Evolutionary conservation across 1,284 basidiomycete genomes (phyloP), one percentile per base, ranked within the genome.

Genomic region (Irpex sp.): DNA sequence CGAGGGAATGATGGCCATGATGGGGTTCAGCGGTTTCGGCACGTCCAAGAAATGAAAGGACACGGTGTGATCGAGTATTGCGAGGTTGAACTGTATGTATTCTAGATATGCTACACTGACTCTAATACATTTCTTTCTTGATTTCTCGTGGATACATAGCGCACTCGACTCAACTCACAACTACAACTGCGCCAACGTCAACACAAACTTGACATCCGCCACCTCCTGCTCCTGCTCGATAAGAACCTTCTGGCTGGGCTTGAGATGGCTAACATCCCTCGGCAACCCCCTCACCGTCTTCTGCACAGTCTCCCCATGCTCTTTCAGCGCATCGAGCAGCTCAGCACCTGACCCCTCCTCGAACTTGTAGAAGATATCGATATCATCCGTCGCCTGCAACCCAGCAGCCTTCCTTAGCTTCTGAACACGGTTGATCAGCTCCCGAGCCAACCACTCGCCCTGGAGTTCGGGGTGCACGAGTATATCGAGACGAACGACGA

Each of bases 351-450:
- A 73, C 17, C 87, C 91, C 13, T 85, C 82, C 71, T 92, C 89
- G 74, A 97, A 94, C 64, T 78, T 79, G 80, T 97, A 97, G 79
- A 90, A 97, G 51, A 98, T 87, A 63, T 94, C 86, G 52, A 98
- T 89, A 73, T 97, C 94, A 75, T 99, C 97, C 9, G 95, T 96
- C 31, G 96, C 91, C 75, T 96, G 94, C 68, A 99, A 81, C 1
- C 96, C 95, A 1, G 95, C 96, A 76, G 96, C 94, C 81, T 99
- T 99, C 68, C 97, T 85, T 68, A 98, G 80, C 74, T 96, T 94
- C 81, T 99, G 97, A 58, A 99, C 91, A 60, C 97, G 91, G 72
- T 97, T 97, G 69, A 93, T 92, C 67, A 98, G 78, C 75, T 97
- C 95, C 58, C 97, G 86, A 55, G 94, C 90, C 47, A 96, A 83